phyloP scores from a whole-genome alignment of 2,329 filamentous ascomycete species.

The Cercospora citrullina region DNA sequence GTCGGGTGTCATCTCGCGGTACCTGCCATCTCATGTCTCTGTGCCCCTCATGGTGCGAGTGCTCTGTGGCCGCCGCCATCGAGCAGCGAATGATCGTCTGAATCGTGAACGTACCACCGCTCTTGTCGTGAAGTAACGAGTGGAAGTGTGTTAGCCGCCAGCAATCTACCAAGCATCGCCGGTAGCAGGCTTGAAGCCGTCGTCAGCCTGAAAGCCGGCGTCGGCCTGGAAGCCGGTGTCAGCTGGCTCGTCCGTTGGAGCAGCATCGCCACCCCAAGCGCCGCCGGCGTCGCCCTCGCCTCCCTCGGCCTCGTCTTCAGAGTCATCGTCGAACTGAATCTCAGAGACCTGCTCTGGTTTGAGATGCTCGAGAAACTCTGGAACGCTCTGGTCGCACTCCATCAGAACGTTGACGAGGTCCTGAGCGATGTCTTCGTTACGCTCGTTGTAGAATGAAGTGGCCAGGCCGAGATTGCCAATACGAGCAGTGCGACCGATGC shows the following conservation, averaged over 20 bases:
- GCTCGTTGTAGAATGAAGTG: conserved; percentile 83
- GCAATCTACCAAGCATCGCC: conserved; percentile 20
- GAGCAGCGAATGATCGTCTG: not conserved
- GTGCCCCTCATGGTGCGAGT: not conserved
- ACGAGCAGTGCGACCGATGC: conserved; percentile 91
- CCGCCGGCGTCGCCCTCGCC: conserved; percentile 22
- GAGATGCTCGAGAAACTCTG: conserved; percentile 73
- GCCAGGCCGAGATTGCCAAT: conserved; percentile 86
- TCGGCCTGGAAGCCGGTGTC: conserved; percentile 28
- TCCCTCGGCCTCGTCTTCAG: conserved; percentile 44
- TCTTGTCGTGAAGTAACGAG: not conserved
- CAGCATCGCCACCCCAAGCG: conserved; percentile 21
- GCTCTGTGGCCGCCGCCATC: not conserved
- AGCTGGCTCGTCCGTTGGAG: conserved; percentile 14
- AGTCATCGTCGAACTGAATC: conserved; percentile 57
- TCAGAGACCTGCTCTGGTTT: conserved; percentile 57
- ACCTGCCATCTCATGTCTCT: conserved; percentile 8
- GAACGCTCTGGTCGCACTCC: conserved; percentile 75
- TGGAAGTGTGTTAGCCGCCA: not conserved
- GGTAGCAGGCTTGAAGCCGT: conserved; percentile 10
- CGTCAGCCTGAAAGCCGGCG: conserved; percentile 24
- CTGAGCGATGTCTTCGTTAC: conserved; percentile 69
- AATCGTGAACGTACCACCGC: not conserved
- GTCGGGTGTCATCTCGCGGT: not conserved
- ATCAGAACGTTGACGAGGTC: conserved; percentile 78